A percentile compares a stretch with the other conserved stretches of the same genome.
These are phyloP conservation scores for Erysimum pusillum DNA, from an alignment of 441 rosid genomes.

Conservation along the genomic window DNA sequence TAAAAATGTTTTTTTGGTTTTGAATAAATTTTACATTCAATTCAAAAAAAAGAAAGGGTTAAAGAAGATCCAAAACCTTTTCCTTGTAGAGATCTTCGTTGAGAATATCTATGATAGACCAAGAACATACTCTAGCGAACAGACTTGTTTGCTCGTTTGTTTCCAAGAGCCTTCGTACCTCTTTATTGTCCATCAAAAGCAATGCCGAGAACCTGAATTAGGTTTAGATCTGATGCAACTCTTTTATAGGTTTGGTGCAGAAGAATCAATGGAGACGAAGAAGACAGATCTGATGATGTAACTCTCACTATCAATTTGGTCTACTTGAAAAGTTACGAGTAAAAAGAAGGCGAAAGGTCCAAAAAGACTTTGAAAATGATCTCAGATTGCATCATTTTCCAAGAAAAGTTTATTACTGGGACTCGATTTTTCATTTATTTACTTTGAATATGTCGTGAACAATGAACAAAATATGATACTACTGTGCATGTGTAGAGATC, in stretches of 20 bases:
- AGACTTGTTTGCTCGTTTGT: conserved; percentile 14
- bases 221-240: too few species aligned
- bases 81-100: conserved; percentile 34
- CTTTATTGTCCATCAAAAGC: conserved; percentile 13
- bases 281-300: background rate
- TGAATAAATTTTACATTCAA: too few species aligned
- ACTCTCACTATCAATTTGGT: background rate
- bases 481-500: background rate
- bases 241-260: too few species aligned
- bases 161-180: conserved; percentile 10
- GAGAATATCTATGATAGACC: too few species aligned
- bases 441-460: background rate
- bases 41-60: background rate
- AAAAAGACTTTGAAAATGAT: conserved; percentile 9
- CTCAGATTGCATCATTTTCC: conserved; percentile 2
- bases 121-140: conserved; percentile 1
- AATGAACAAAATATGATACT: background rate
- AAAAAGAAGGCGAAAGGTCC: too few species aligned
- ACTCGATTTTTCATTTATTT: background rate
- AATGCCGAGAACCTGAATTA: too few species aligned
- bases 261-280: background rate
- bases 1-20: too few species aligned
- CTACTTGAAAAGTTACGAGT: too few species aligned
- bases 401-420: background rate
- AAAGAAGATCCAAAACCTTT: conserved; percentile 1